Evolutionary conservation across 2,329 filamentous ascomycete genomes (phyloP), one percentile per base, ranked within the genome.

Genomic region (Lojkania enalia): DNA sequence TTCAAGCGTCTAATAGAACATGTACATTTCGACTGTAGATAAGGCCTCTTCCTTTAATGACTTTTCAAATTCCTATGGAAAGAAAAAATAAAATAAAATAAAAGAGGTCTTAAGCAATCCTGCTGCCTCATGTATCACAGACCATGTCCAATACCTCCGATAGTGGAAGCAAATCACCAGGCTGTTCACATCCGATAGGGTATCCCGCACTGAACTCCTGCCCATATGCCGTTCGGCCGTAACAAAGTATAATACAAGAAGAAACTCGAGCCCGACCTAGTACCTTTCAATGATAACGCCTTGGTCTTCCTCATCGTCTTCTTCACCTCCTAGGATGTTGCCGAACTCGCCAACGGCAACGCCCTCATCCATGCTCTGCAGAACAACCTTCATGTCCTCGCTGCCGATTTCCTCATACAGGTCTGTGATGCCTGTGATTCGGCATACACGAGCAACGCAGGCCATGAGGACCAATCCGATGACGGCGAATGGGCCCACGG

Each of bases 391-490:
- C 39, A 72, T 66, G 44, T 77, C 72, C 42, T 60, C 55, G 39
- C 70, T 64, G 25, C 69, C 67, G 49, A 72, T 66, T 35, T 72
- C 69, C 46, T 75, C 71, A 33, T 73, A 71, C 9, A 65, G 61
- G 2, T 57, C 66, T 6, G 65, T 72, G 31, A 77, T 67, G 3
- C 73, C 73, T 0, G 63, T 54, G 27, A 74, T 61, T 12, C 61
- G 56, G 50, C 71, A 73, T 1, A 73, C 61, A 35, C 74, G 61
- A 3, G 70, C 70, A 30, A 75, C 60, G 9, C 58, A 58, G 1
- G 69, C 72, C 59, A 76, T 60, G 49, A 77, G 60, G 9, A 73
- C 69, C 2, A 77, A 50, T 6, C 74, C 75, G 3, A 77, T 52
- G 39, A 72, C 69, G 13, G 71, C 67, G 46, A 77, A 77, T 13